phyloP scores from a whole-genome alignment of 169 alveolate genomes.

The Babesia gibsoni region DNA sequence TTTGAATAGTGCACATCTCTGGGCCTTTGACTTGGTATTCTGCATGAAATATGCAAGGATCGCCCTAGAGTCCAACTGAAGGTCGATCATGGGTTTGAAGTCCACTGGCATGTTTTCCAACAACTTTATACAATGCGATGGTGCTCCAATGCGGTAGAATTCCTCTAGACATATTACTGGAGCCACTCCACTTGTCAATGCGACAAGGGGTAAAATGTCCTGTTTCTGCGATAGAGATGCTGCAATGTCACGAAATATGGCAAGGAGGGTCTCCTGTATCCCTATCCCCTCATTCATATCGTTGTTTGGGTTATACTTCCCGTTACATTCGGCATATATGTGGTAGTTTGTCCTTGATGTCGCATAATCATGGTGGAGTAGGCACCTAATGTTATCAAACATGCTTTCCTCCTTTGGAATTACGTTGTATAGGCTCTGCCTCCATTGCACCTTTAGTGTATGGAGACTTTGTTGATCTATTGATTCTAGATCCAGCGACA shows the following conservation, averaged over 20 bases:
- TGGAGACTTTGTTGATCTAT: background rate
- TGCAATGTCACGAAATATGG: background rate
- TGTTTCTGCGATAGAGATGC: background rate
- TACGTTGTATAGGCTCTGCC: background rate
- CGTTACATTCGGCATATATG: background rate
- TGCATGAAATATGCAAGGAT: background rate
- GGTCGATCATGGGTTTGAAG: background rate
- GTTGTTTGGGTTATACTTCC: background rate
- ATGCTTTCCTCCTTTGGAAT: background rate
- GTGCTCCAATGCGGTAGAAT: background rate
- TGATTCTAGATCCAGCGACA: background rate
- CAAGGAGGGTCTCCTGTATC: background rate
- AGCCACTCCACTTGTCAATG: background rate
- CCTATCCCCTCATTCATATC: background rate
- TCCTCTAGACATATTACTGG: background rate
- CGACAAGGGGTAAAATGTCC: slow-evolving; percentile 15
- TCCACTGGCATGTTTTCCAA: background rate
- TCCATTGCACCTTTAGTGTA: background rate
- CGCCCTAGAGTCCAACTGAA: background rate
- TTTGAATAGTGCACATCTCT: background rate
- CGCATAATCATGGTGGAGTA: background rate
- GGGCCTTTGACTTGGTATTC: background rate
- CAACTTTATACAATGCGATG: background rate
- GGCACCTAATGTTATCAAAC: background rate
- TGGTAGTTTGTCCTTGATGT: background rate